Percentiles rank a stretch among this genome's conserved stretches.
phyloP scores from a whole-genome alignment of 805 yeast genomes.

The Candida oleophila region DNA sequence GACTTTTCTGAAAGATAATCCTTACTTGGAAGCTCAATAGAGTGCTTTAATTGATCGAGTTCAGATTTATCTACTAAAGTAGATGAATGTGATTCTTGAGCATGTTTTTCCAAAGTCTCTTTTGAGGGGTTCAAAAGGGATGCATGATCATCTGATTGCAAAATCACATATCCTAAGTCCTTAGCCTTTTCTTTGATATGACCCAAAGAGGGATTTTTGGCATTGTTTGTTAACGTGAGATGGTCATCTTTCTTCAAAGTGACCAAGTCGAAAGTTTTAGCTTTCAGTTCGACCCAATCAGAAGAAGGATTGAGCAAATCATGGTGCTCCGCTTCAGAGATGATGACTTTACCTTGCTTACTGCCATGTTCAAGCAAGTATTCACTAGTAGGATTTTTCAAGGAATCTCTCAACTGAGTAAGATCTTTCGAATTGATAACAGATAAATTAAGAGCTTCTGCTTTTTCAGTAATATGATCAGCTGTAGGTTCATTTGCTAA shows the following conservation, averaged over 20 bases:
- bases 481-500: conserved; percentile 9
- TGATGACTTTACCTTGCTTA: conserved; percentile 25
- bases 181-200: conserved; percentile 16
- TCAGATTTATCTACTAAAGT: conserved; percentile 14
- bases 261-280: conserved; percentile 9
- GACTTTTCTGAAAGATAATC: conserved; percentile 17
- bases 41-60: conserved; percentile 7
- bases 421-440: conserved; percentile 13
- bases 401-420: conserved; percentile 13
- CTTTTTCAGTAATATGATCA: conserved; percentile 16
- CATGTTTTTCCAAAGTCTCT: conserved; percentile 14
- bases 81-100: conserved; percentile 10
- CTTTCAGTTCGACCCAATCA: conserved; percentile 7
- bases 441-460: conserved; percentile 21
- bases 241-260: conserved; percentile 10
- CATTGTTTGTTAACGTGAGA: conserved; percentile 23
- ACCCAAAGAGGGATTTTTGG: conserved; percentile 16
- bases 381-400: conserved; percentile 18
- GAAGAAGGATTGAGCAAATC: conserved; percentile 4
- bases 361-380: conserved; percentile 34
- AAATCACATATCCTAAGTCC: conserved; percentile 4
- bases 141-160: conserved; percentile 3
- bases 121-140: conserved; percentile 3
- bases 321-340: conserved; percentile 3
- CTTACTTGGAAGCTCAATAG: conserved; percentile 19